phyloP scores from a whole-genome alignment of 2,329 filamentous ascomycete species.

The Allantophomopsis lycopodina region DNA sequence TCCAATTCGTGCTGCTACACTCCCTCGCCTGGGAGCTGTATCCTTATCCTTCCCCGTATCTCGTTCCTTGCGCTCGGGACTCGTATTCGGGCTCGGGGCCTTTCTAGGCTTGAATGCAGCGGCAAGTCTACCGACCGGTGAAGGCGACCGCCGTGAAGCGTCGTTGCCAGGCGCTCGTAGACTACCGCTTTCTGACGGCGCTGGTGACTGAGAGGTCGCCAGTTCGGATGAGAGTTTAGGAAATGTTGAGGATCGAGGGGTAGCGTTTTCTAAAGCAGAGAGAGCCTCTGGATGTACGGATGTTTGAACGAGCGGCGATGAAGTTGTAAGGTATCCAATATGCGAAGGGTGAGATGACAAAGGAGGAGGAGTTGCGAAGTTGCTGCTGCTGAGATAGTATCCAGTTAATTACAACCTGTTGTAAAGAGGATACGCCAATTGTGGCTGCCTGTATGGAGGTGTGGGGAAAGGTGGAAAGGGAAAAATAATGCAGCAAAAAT shows the following conservation, averaged over 20 bases:
- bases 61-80: conserved; percentile 24
- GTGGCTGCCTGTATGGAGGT: too few relatives aligned
- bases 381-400: conserved; percentile 6
- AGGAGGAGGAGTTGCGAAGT: conserved; percentile 33
- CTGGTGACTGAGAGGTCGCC: conserved; percentile 16
- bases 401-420: too few relatives aligned
- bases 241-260: conserved; percentile 24
- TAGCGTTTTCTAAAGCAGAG: conserved; percentile 13
- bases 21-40: conserved; percentile 11
- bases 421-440: neutral
- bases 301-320: conserved; percentile 52
- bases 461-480: too few relatives aligned
- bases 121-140: conserved; percentile 58
- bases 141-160: conserved; percentile 43
- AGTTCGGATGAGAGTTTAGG: conserved; percentile 10
- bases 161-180: conserved; percentile 28
- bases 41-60: conserved; percentile 8
- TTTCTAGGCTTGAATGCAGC: conserved; percentile 46
- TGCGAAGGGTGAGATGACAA: conserved; percentile 49
- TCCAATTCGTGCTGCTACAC: conserved; percentile 14
- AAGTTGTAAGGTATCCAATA: conserved; percentile 53
- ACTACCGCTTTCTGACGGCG: conserved; percentile 19
- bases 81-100: conserved; percentile 27
- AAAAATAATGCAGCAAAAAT: too few relatives aligned
- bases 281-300: conserved; percentile 29